Conservation (phyloP, 495 filamentous ascomycete species). For the Neurospora sp. region DNA sequence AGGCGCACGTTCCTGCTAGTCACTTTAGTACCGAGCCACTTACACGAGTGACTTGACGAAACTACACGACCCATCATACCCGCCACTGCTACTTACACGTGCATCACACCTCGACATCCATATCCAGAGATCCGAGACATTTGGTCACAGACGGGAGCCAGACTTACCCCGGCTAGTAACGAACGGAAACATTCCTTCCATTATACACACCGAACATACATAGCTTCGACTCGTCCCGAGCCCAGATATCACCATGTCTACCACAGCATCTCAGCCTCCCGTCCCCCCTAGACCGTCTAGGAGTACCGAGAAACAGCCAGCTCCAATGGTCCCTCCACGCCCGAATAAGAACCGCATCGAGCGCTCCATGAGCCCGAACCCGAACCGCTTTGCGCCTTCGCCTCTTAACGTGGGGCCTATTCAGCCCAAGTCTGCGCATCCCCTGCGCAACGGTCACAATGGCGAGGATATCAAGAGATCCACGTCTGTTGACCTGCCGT, state of each 20-base stretch:
- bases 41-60: background rate
- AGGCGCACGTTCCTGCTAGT: background rate
- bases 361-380: slow-evolving; percentile 67
- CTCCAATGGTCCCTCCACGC: slow-evolving; percentile 60
- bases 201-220: background rate
- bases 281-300: slow-evolving; percentile 57
- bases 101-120: slow-evolving; percentile 3
- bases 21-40: background rate
- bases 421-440: slow-evolving; percentile 14
- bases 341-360: slow-evolving; percentile 55
- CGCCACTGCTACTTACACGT: background rate
- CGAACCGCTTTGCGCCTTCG: slow-evolving; percentile 71
- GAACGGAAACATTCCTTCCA: background rate
- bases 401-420: slow-evolving; percentile 61
- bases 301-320: slow-evolving; percentile 29
- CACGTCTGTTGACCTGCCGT: slow-evolving; percentile 70
- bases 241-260: slow-evolving; percentile 21
- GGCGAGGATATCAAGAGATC: slow-evolving; percentile 49
- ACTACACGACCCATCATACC: slow-evolving; percentile 3
- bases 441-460: slow-evolving; percentile 30
- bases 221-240: background rate
- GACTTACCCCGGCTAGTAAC: background rate
- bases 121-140: background rate
- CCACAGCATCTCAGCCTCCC: slow-evolving; percentile 43
- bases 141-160: background rate